Base-by-base conservation (phyloP, 257 asterid species). In the Nyctanthes arbortristis region DNA sequence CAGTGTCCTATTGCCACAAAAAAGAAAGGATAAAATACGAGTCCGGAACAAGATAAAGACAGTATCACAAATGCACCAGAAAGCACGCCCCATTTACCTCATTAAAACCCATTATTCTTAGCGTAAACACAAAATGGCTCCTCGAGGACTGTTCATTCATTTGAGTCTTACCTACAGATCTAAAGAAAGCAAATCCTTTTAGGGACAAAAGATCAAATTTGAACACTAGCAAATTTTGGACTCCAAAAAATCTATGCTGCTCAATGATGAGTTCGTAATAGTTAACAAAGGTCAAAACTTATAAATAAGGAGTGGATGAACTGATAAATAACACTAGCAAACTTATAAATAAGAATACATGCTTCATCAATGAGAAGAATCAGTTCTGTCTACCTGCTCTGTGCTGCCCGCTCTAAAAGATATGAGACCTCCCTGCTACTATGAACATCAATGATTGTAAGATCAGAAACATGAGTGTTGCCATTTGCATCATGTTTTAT, bases 61-160 rank as follows among this genome's bases (percentile, higher is more conserved):
- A n/a, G 52, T 58, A n/a, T 27, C 31, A 28, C n/a, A 36, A 25
- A 31, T 34, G 31, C 28, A 72, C 11, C 63, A 57, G 12, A 27
- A 7, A 55, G 40, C 18, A 5, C 20, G 59, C 52, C 55, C 49
- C 20, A 69, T n/a, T 20, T 84, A 93, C 97, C 94, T 88, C 96
- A 75, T 93, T 87, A 61, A 82, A 79, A 74, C 99, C 99, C 2
- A 75, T 47, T 76, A 93, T 93, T 83, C 91, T 74, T 33, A 93
- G 77, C 43, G 96, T 91, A 79, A 91, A 93, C 39, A 93, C 99
- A 73, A 91, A 91, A 75, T 93, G 99, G 65, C 99, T 93, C 78
- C 99, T 81, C 0, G 96, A 91, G 25, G 99, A 93, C 66, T 91
- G 96, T 66, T 93, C 99, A 30, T 91, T 93, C 99, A 93, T 93